Evolutionary conservation across 1,284 basidiomycete species (phyloP), one percentile per base, ranked within the genome.

Genomic region (Ceratobasidium theobromae): DNA sequence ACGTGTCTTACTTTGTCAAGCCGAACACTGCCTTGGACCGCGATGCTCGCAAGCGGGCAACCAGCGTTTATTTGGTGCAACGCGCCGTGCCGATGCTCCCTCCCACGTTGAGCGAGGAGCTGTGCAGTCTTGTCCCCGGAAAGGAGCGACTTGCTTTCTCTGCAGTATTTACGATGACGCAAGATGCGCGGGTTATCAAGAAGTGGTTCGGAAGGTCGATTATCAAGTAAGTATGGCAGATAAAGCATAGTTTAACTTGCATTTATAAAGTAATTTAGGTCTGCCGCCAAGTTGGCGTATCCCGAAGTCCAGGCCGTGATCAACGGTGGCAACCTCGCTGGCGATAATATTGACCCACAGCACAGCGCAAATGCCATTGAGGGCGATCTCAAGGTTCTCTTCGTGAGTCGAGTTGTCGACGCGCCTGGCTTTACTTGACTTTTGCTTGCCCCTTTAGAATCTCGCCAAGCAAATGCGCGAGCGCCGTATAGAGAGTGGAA

Each of bases 81-180:
- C 87, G 95, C 49, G 87, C 91, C 30, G 94, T 98, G 9, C 95
- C 95, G 0, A 99, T 99, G 96, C 82, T 99, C 4, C 96, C 96
- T 1, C 93, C 94, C 27, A 82, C 87, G 9, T 80, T 99, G 41
- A 91, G 89, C 73, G 95, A 98, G 76, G 86, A 96, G 73, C 82
- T 96, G 23, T 99, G 97, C 80, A 95, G 92, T 78, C 84, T 99
- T 57, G 83, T 87, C 48, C 93, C 95, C 4, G 88, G 87, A 16
- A 82, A 87, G 70, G 96, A 98, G 70, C 88, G 95, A 66, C 83
- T 99, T 49, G 84, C 95, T 1, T 97, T 98, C 81, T 90, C 93
- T 6, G 85, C 87, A 62, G 77, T 93, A 71, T 95, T 98, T 75
- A 95, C 90, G 3, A 83, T 98, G 78, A 89, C 88, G 65, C 80